Base-by-base conservation (phyloP, 179 eudicot species). In the Patellifolia procumbens region DNA sequence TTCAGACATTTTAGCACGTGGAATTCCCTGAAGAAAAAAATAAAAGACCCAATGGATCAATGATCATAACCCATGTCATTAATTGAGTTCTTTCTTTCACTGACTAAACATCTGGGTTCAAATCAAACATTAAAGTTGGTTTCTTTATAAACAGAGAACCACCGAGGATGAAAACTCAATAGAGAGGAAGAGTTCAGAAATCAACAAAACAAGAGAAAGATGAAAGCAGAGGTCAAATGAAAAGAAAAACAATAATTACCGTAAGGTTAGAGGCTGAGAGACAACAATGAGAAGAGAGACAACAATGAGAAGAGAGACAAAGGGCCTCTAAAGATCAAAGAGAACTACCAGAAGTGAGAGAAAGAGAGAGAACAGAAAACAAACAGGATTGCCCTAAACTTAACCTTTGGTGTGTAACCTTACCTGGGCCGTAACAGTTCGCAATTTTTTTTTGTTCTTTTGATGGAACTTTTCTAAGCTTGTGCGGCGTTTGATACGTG, bases 1-100 rank as follows among this genome's bases (percentile, higher is more conserved):
- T 74, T 91, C 98, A 11, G 97, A 67, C 98, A 93, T 92, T 60
- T 58, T 80, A 64, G 51, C 37, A 43, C 63, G 37, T 22, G 31
- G 20, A 20, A 55, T 2, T 34, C 7, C 71, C 71, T 48, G 49
- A 35, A 35, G 37, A 22, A 72, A 45, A 45, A 26, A 56, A 13
- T 7, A 63, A 63, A 1, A 35, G 31, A 43, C 68, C 43, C 43
- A 67, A 11, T n/a, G n/a, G n/a, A n/a, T n/a, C n/a, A n/a, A n/a
- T 37, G 55, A 68, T 43, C 52, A 43, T 22, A 67, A 19, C n/a
- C n/a, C n/a, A n/a, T n/a, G n/a, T n/a, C n/a, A n/a, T n/a, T 45
- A 3, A 45, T 7, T 45, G 49, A 16, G 9, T n/a, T n/a, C n/a
- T n/a, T n/a, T n/a, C n/a, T n/a, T n/a, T n/a, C n/a, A n/a, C n/a